These are phyloP conservation scores for Neoarthrinium moseri DNA, from an alignment of 2,329 filamentous ascomycete species.

Conservation along the genomic window DNA sequence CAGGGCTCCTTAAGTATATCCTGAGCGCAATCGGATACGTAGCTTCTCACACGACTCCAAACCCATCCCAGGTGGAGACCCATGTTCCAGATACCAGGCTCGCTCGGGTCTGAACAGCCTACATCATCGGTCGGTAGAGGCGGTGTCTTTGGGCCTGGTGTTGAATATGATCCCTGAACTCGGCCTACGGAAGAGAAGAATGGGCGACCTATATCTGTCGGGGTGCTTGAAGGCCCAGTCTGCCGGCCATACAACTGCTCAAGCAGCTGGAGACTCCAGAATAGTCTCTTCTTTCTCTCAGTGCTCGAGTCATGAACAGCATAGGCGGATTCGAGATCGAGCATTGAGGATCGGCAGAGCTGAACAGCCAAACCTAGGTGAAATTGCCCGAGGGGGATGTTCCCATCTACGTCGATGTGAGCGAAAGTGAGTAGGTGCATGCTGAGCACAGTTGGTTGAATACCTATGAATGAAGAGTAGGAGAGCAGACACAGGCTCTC, in stretches of 20 bases:
- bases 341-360: slow-evolving; percentile 48
- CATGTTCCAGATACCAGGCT: slow-evolving; percentile 50
- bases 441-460: background rate
- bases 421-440: background rate
- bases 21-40: slow-evolving; percentile 46
- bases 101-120: slow-evolving; percentile 36
- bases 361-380: slow-evolving; percentile 49
- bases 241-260: slow-evolving; percentile 50
- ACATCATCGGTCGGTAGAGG: slow-evolving; percentile 43
- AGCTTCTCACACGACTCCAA: slow-evolving; percentile 45
- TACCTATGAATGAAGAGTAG: slow-evolving; percentile 49
- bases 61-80: slow-evolving; percentile 49
- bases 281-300: slow-evolving; percentile 47
- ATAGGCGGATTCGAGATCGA: slow-evolving; percentile 42
- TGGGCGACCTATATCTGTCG: slow-evolving; percentile 40
- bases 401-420: slow-evolving; percentile 38
- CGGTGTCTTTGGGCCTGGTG: slow-evolving; percentile 33
- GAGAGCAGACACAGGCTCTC: slow-evolving; percentile 50
- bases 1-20: slow-evolving; percentile 49
- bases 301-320: slow-evolving; percentile 28
- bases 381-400: slow-evolving; percentile 47
- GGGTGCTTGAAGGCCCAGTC: slow-evolving; percentile 38
- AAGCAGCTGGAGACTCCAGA: slow-evolving; percentile 50
- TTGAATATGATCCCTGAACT: slow-evolving; percentile 15
- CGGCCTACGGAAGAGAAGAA: slow-evolving; percentile 23